Conservation (phyloP, 225 moss, liverwort and hornwort genomes). For the Marchantia paleacea region DNA sequence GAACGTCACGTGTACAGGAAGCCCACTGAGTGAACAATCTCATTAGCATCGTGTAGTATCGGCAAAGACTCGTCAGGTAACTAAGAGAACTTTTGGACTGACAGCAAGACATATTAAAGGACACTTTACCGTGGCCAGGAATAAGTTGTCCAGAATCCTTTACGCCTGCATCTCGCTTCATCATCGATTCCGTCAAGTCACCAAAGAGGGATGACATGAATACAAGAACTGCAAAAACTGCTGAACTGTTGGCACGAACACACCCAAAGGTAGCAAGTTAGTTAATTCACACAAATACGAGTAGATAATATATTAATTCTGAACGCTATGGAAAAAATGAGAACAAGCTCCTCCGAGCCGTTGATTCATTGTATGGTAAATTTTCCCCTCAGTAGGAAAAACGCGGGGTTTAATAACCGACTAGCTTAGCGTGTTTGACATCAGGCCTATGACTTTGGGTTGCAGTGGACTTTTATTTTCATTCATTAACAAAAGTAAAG, state of each 20-base stretch:
- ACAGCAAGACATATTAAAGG: background rate
- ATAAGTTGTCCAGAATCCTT: constrained; percentile 95
- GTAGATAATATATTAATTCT: background rate
- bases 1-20: background rate
- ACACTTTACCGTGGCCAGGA: constrained; percentile 85
- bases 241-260: constrained; percentile 52
- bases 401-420: too few species aligned
- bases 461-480: too few species aligned
- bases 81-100: background rate
- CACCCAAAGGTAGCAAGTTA: background rate
- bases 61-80: background rate
- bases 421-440: too few species aligned
- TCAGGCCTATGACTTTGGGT: too few species aligned
- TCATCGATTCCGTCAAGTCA: constrained; percentile 97
- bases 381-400: too few species aligned
- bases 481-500: too few species aligned
- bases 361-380: too few species aligned
- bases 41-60: background rate
- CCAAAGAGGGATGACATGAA: constrained; percentile 91
- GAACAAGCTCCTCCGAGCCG: background rate
- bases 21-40: background rate
- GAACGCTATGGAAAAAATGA: background rate
- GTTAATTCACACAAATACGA: background rate
- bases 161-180: constrained; percentile 96
- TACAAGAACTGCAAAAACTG: constrained; percentile 72